These are phyloP conservation scores for Pseudozyma tsukubaensis DNA, from an alignment of 1,284 basidiomycete genomes.

Conservation along the genomic window DNA sequence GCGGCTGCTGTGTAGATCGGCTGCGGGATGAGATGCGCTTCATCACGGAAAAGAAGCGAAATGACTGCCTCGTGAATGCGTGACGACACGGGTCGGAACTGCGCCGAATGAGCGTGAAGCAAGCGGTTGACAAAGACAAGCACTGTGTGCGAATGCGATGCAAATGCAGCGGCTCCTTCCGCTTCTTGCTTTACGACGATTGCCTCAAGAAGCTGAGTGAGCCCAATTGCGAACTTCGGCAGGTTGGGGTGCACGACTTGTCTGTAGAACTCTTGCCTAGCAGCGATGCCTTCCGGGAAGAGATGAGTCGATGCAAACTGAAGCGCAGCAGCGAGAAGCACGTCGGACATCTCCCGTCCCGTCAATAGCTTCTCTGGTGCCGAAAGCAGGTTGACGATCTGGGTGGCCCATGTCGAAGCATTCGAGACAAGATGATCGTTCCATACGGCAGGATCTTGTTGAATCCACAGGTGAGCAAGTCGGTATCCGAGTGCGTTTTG, in stretches of 20 bases:
- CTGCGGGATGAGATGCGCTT: slow-evolving; percentile 7
- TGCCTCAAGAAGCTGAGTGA: slow-evolving; percentile 29
- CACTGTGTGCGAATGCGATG: slow-evolving; percentile 16
- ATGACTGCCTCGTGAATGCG: slow-evolving; percentile 41
- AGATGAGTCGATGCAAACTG: slow-evolving; percentile 28
- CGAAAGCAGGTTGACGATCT: slow-evolving; percentile 38
- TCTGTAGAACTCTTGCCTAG: slow-evolving; percentile 52
- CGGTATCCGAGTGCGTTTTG: slow-evolving; percentile 45
- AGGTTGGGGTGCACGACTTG: slow-evolving; percentile 52
- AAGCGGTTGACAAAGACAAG: slow-evolving; percentile 31
- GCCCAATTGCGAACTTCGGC: slow-evolving; percentile 21
- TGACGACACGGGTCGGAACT: slow-evolving; percentile 46
- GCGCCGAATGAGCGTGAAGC: slow-evolving; percentile 36
- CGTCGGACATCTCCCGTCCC: slow-evolving; percentile 12
- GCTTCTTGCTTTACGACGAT: slow-evolving; percentile 5
- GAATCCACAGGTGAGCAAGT: slow-evolving; percentile 42
- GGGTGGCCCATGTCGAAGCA: slow-evolving; percentile 45
- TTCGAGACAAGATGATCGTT: slow-evolving; percentile 38
- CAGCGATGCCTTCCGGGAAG: slow-evolving; percentile 32
- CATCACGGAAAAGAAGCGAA: slow-evolving; percentile 36
- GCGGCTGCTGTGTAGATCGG: slow-evolving; percentile 30
- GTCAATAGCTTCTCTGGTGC: slow-evolving; percentile 31
- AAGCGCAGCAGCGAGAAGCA: slow-evolving; percentile 32
- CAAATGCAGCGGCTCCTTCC: slow-evolving; percentile 12
- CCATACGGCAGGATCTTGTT: slow-evolving; percentile 41